phyloP scores from a whole-genome alignment of 352 stramenopile genomes.

The Phytophthora parvispora region DNA sequence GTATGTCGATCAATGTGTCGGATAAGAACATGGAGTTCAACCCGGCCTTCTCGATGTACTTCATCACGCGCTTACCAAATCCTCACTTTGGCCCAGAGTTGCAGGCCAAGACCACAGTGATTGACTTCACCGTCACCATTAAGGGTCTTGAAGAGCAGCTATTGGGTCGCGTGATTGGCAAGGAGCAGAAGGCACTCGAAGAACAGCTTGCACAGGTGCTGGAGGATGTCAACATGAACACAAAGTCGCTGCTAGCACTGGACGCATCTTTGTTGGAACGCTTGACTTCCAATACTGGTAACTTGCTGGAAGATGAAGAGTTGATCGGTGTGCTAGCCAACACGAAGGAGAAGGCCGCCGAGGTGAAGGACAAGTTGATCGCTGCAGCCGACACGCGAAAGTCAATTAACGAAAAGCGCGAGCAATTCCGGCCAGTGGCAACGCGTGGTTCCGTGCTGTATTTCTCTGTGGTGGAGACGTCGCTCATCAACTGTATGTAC shows the following conservation, averaged over 20 bases:
- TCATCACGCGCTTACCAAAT: conserved; percentile 98
- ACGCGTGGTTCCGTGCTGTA: conserved; percentile 98
- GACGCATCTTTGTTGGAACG: conserved; percentile 97
- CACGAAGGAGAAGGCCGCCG: conserved; percentile 98
- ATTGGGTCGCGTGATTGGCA: conserved; percentile 97
- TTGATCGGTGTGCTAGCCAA: conserved; percentile 98
- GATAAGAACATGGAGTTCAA: conserved; percentile 99
- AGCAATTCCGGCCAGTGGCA: conserved; percentile 98
- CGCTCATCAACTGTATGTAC: conserved; percentile 99
- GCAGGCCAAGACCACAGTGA: conserved; percentile 98
- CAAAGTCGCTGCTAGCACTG: conserved; percentile 96
- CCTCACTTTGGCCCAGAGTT: conserved; percentile 98
- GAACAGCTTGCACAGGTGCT: conserved; percentile 99
- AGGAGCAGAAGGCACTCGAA: conserved; percentile 98
- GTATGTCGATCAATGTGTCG: conserved; percentile 98
- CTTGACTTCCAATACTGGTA: conserved; percentile 98
- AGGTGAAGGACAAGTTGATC: conserved; percentile 98
- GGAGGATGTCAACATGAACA: conserved; percentile 99
- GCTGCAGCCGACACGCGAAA: conserved; percentile 97
- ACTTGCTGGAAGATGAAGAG: conserved; percentile 99
- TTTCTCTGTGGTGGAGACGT: conserved; percentile 99
- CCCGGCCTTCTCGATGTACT: conserved; percentile 98
- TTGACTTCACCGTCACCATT: conserved; percentile 99
- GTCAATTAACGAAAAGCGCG: conserved; percentile 98
- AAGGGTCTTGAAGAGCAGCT: conserved; percentile 98